These are phyloP conservation scores for Talaromyces piceae DNA, from an alignment of 2,329 filamentous ascomycete species.

Conservation along the genomic window DNA sequence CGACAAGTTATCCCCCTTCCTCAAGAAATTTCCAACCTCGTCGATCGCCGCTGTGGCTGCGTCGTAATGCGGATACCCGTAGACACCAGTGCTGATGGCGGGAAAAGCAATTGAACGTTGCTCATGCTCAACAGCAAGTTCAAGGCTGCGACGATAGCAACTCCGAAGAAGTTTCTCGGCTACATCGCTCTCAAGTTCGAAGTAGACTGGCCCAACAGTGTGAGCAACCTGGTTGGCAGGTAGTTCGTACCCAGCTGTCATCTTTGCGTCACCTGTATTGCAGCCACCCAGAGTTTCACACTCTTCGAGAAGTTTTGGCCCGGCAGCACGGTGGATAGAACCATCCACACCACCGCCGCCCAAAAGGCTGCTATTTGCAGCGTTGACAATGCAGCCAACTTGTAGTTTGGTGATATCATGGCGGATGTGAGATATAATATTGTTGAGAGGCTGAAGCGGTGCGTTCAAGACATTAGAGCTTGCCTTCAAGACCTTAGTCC, in stretches of 20 bases:
- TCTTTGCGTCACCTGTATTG: constrained; percentile 69
- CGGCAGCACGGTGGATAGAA: constrained; percentile 79
- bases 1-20: constrained; percentile 30
- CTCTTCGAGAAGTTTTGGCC: constrained; percentile 58
- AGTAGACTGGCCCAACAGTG: constrained; percentile 78
- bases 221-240: constrained; percentile 79
- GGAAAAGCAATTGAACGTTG: constrained; percentile 73
- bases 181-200: constrained; percentile 27
- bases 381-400: constrained; percentile 84
- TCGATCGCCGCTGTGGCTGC: constrained; percentile 67
- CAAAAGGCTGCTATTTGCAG: constrained; percentile 69
- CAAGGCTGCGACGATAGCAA: constrained; percentile 66
- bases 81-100: constrained; percentile 79
- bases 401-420: constrained; percentile 75
- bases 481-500: constrained; percentile 41
- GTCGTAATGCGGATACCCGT: constrained; percentile 70
- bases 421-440: constrained; percentile 57
- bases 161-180: constrained; percentile 42
- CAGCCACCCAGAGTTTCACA: constrained; percentile 68
- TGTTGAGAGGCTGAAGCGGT: constrained; percentile 44
- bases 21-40: constrained; percentile 51
- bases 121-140: constrained; percentile 60
- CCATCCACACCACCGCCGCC: constrained; percentile 89
- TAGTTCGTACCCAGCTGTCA: constrained; percentile 69
- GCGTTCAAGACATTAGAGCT: constrained; percentile 20